These are phyloP conservation scores for Ochromonadaceae sp. DNA, from an alignment of 352 stramenopile genomes.

Conservation along the genomic window DNA sequence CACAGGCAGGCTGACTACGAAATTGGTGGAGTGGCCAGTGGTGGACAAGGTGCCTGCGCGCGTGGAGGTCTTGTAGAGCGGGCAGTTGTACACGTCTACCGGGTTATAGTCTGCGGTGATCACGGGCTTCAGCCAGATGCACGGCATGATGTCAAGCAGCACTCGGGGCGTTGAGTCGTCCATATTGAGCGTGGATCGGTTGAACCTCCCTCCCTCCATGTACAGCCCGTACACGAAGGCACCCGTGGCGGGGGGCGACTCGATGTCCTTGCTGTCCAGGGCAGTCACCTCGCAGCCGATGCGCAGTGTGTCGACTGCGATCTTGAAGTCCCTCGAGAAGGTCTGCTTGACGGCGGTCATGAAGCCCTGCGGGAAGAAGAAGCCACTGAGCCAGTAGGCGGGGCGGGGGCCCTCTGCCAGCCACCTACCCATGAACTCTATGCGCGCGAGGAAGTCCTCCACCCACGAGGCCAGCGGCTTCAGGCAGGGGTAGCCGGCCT, in stretches of 20 bases:
- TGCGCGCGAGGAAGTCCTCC: slow-evolving; percentile 69
- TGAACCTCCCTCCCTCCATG: slow-evolving; percentile 78
- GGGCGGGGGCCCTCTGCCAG: slow-evolving; percentile 52
- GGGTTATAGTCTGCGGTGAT: slow-evolving; percentile 26
- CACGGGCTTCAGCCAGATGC: slow-evolving; percentile 57
- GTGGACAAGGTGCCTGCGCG: slow-evolving; percentile 70
- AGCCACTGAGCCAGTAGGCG: slow-evolving; percentile 73
- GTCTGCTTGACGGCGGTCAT: slow-evolving; percentile 83
- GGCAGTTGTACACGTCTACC: slow-evolving; percentile 52
- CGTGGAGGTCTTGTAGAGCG: slow-evolving; percentile 78
- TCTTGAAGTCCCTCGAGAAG: slow-evolving; percentile 64
- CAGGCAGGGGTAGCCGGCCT: slow-evolving; percentile 67
- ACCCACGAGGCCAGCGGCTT: slow-evolving; percentile 77
- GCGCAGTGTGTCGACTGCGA: slow-evolving; percentile 72
- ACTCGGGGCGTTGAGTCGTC: slow-evolving; percentile 63
- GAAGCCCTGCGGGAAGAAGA: slow-evolving; percentile 88
- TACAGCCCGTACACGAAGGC: slow-evolving; percentile 83
- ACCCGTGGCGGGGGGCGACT: slow-evolving; percentile 46
- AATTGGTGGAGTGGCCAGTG: slow-evolving; percentile 81
- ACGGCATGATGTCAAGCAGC: slow-evolving; percentile 70
- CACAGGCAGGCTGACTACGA: slow-evolving; percentile 65
- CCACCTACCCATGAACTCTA: slow-evolving; percentile 62
- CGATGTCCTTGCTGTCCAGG: slow-evolving; percentile 48
- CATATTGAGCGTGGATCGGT: slow-evolving; percentile 49
- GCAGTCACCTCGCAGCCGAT: slow-evolving; percentile 58